Evolutionary conservation across 345 rosid species (phyloP).

Genomic region (Draba incana): DNA sequence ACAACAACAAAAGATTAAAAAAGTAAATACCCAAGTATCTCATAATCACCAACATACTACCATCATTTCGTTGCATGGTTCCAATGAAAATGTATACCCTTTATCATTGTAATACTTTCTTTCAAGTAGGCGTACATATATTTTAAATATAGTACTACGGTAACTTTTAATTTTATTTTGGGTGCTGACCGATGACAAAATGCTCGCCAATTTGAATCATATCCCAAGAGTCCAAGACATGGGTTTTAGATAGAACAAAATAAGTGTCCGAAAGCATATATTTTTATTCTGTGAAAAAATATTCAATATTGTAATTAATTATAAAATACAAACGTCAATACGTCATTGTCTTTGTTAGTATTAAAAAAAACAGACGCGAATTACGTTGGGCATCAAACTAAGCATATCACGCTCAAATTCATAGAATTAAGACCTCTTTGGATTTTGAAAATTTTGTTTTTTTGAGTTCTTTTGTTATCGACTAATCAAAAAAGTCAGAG

Average conservation of each 20-base stretch:
- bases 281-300: background rate
- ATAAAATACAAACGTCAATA: conserved; percentile 18
- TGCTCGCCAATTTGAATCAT: conserved; percentile 26
- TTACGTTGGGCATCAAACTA: conserved; percentile 34
- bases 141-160: too few species aligned
- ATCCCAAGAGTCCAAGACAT: conserved; percentile 43
- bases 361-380: background rate
- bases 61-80: conserved; percentile 8
- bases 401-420: conserved; percentile 33
- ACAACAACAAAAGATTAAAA: too few species aligned
- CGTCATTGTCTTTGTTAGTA: background rate
- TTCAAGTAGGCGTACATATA: background rate
- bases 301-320: background rate
- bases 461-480: background rate
- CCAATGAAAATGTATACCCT: background rate
- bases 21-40: background rate
- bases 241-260: conserved; percentile 32
- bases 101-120: background rate
- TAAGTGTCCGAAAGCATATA: conserved; percentile 26
- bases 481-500: conserved; percentile 35
- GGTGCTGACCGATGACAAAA: conserved; percentile 11
- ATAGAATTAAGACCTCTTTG: conserved; percentile 36
- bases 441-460: conserved; percentile 11
- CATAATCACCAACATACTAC: conserved; percentile 1
- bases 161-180: background rate